These are phyloP conservation scores for Pyrenochaeta sp. DNA, from an alignment of 2,329 filamentous ascomycete genomes.

Conservation along the genomic window DNA sequence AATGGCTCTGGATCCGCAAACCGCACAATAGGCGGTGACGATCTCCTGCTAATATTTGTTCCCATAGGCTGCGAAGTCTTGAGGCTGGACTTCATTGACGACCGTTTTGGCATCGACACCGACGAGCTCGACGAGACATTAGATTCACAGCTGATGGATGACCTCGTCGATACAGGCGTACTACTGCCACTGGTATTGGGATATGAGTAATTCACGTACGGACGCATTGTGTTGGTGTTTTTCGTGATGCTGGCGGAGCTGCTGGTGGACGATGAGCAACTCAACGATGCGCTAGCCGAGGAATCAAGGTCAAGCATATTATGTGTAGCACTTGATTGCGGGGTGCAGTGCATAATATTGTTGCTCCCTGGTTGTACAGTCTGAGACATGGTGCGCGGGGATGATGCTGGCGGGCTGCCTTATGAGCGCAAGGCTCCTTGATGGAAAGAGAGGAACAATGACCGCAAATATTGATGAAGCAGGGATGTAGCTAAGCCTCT, in stretches of 20 bases:
- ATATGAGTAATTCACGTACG: conserved; percentile 13
- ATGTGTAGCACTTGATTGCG: conserved; percentile 29
- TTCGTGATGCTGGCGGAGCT: not conserved
- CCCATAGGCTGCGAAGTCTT: conserved; percentile 26
- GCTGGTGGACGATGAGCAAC: conserved; percentile 2
- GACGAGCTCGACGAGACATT: conserved; percentile 21
- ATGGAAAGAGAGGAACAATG: conserved; percentile 17
- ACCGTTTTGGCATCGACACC: conserved; percentile 16
- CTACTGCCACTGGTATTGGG: conserved; percentile 23
- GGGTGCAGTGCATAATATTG: conserved; percentile 23
- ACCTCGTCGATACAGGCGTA: conserved; percentile 28
- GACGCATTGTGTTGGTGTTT: conserved; percentile 9
- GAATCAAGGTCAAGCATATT: conserved; percentile 13
- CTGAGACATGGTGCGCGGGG: conserved; percentile 31
- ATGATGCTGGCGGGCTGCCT: conserved; percentile 27
- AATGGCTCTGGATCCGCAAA: conserved; percentile 32
- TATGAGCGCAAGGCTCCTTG: conserved; percentile 21
- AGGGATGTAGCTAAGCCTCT: not conserved
- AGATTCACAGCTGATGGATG: conserved; percentile 23
- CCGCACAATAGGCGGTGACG: conserved; percentile 32
- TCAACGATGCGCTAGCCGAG: conserved; percentile 11
- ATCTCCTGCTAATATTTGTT: conserved; percentile 17
- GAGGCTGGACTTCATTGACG: conserved; percentile 32
- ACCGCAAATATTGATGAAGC: conserved; percentile 4
- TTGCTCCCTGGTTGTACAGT: conserved; percentile 18